Percentiles rank a stretch among this genome's conserved stretches.
These are phyloP conservation scores for Chlamydomonas sp. DNA, from an alignment of 139 green algal species.

Conservation along the genomic window DNA sequence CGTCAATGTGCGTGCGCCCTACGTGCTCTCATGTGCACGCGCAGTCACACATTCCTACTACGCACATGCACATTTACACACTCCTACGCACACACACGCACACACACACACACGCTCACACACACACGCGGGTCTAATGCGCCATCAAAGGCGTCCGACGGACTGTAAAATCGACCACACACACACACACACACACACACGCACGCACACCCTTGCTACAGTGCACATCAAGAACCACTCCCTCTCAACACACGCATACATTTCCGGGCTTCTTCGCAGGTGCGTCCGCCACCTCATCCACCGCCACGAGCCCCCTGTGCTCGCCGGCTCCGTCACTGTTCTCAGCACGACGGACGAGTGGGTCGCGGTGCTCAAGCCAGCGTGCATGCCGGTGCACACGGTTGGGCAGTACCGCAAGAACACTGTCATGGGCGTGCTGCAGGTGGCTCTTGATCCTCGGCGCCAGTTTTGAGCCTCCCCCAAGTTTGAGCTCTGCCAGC, in stretches of 20 bases:
- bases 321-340: too few relatives aligned
- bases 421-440: slow-evolving; percentile 73
- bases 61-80: too few relatives aligned
- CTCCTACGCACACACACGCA: too few relatives aligned
- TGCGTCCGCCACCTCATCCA: slow-evolving; percentile 72
- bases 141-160: too few relatives aligned
- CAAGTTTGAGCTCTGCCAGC: too few relatives aligned
- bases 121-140: too few relatives aligned
- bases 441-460: slow-evolving; percentile 42
- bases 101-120: too few relatives aligned
- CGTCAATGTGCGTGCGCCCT: slow-evolving; percentile 1
- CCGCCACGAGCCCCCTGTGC: slow-evolving; percentile 78
- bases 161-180: too few relatives aligned
- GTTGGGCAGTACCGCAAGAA: slow-evolving; percentile 91
- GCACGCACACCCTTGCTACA: too few relatives aligned
- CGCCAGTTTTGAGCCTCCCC: too few relatives aligned
- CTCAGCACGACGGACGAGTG: slow-evolving; percentile 42
- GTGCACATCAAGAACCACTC: neutral
- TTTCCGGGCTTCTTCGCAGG: neutral
- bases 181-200: too few relatives aligned
- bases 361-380: slow-evolving; percentile 74
- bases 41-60: too few relatives aligned
- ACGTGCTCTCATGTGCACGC: neutral
- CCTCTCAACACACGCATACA: neutral
- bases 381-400: slow-evolving; percentile 79